A percentile compares a stretch with the other conserved stretches of the same genome.
These are phyloP conservation scores for Penicillium sp. DNA, from an alignment of 2,329 filamentous ascomycete species.

Conservation along the genomic window DNA sequence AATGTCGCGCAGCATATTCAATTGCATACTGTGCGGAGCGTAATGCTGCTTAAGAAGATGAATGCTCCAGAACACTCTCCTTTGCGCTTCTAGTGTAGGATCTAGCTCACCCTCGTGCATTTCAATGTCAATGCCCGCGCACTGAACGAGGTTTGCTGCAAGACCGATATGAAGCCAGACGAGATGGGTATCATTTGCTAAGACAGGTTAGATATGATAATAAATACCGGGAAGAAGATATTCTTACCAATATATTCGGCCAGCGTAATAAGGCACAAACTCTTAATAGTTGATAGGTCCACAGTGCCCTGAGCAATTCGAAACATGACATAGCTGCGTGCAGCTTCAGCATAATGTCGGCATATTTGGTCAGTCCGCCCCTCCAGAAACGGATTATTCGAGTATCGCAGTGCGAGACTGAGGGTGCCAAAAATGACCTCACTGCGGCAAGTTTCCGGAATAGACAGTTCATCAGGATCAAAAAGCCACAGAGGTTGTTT, in stretches of 20 bases:
- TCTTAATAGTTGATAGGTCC: conserved; percentile 51
- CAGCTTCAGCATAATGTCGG: conserved; percentile 40
- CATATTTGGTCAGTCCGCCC: conserved; percentile 20
- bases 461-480: conserved; percentile 26
- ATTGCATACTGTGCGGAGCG: conserved; percentile 46
- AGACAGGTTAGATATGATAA: conserved; percentile 2
- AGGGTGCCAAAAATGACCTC: conserved; percentile 34
- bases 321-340: conserved; percentile 42
- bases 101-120: conserved; percentile 39
- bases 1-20: conserved; percentile 45
- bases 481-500: conserved; percentile 40
- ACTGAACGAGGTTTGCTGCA: conserved; percentile 51
- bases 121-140: conserved; percentile 50
- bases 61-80: conserved; percentile 53
- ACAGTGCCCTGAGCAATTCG: conserved; percentile 53
- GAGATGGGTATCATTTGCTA: conserved; percentile 51
- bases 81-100: conserved; percentile 44
- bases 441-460: conserved; percentile 18
- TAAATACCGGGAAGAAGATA: neutral
- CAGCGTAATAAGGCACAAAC: conserved; percentile 52
- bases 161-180: conserved; percentile 54
- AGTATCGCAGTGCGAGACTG: conserved; percentile 31
- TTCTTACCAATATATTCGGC: conserved; percentile 50
- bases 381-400: conserved; percentile 10
- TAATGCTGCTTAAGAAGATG: conserved; percentile 54